Evolutionary conservation across 176 grass and related monocot species (phyloP), one percentile per base, ranked within the genome.

Genomic region (Ampelocalamus luodianensis): DNA sequence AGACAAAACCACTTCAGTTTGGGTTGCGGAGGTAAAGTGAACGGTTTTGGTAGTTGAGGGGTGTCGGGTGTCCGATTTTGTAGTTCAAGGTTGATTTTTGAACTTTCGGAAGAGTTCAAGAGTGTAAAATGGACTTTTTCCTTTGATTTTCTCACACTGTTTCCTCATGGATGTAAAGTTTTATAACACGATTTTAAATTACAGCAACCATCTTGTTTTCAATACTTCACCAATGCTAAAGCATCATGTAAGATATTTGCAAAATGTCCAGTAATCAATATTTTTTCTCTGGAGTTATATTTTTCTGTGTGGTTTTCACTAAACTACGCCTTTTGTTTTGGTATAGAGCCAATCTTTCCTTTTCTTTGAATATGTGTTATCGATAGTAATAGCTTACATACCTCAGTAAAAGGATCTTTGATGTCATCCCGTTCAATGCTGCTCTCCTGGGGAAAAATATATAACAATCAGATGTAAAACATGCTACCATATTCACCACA

Each of bases 401-500:
- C 96, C 93, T 99, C 96, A 56, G 96, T 93, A 77, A 99, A 99
- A 69, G 96, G 96, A 89, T 99, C 93, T 83, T 99, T 99, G 65
- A 99, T 91, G 71, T 94, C 89, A 90, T 96, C 93, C 64, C 88
- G 96, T 45, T 99, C 96, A 89, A 96, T 86, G 85, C 91, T 99
- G 86, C 93, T 99, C 89, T 96, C 96, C 96, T 99, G 79, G 63
- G 82, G 12, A 24, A 80, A 29, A 46, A 58, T 59, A 65, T 18
- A 74, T 67, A 81, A 87, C 53, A 83, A 74, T 87, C 81, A 90
- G 60, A 60, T 65, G 86, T 79, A 45, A 79, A 76, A 67, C 23
- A 81, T 29, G 32, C 82, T 88, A 29, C 20, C 43, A 67, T 56
- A 78, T 71, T 84, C 29, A 86, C 68, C 44, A 77, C 74, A 16